Evolutionary conservation across 345 rosid genomes (phyloP).

Genomic region (Brassica juncea): DNA sequence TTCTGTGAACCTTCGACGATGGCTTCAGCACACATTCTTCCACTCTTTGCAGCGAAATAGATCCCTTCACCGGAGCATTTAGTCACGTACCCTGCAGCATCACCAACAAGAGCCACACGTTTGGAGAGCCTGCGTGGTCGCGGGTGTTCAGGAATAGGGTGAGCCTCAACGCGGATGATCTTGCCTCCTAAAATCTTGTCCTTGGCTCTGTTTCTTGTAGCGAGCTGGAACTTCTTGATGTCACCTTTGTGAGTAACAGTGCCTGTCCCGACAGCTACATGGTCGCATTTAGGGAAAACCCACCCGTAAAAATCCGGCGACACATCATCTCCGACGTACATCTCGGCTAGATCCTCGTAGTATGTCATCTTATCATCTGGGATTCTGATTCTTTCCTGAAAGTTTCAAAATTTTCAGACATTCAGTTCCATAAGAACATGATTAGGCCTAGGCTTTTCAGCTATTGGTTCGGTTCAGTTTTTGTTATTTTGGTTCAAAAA

Average conservation of each 20-base stretch:
- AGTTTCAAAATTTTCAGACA: background rate
- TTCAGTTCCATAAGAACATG: background rate
- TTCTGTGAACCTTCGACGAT: constrained; percentile 77
- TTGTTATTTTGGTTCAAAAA: background rate
- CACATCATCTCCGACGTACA: constrained; percentile 94
- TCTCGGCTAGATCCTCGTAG: constrained; percentile 87
- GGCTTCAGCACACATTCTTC: constrained; percentile 95
- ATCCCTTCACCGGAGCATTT: constrained; percentile 94
- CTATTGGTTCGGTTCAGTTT: background rate
- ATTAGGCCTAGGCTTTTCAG: background rate
- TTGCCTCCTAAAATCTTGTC: constrained; percentile 89
- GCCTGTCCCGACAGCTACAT: constrained; percentile 92
- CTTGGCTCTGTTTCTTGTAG: constrained; percentile 83
- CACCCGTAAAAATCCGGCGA: constrained; percentile 95
- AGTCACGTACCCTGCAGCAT: constrained; percentile 91
- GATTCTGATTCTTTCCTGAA: constrained; percentile 82
- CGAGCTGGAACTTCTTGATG: constrained; percentile 85
- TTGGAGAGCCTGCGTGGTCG: constrained; percentile 66
- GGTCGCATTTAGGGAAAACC: constrained; percentile 97
- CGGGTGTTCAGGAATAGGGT: constrained; percentile 90
- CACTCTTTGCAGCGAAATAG: constrained; percentile 92
- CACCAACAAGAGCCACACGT: constrained; percentile 81
- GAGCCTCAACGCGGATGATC: constrained; percentile 91
- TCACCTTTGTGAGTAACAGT: constrained; percentile 93
- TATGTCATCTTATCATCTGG: constrained; percentile 85